Base-by-base conservation (phyloP, 106 monocot species). In the Dendrobium huoshanense region DNA sequence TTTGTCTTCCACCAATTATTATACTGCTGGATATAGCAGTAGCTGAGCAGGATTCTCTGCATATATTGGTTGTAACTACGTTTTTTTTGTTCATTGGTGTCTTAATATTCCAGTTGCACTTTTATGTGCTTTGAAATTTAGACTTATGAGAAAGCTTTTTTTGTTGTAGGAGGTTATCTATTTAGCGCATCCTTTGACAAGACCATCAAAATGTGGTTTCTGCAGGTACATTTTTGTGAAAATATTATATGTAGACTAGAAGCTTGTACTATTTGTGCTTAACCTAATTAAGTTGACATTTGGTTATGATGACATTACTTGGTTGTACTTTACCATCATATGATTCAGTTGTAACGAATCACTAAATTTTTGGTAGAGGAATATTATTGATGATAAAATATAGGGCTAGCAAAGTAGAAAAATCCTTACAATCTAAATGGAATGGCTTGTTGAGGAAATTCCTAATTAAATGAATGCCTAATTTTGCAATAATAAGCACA, bases 101-200 rank as follows among this genome's bases (percentile, higher is more conserved):
- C 70, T 70, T 70, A 4, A 70, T 70, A 13, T 16, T 70, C 40
- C 2, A 43, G 43, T 2, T 44, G 41, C 43, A 74, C 43, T 20
- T 37, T 74, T 74, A 74, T 74, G 5, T 70, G 70, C 37, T 33
- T 70, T 33, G 37, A 70, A 11, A 13, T 40, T 73, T 41, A 25
- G 41, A 19, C 8, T 74, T 74, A 44, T 29, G 44, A 42, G 43
- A n/a, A 74, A 44, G 2, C 15, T 20, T 74, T 41, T 74, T 74
- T 74, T 78, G 74, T 80, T 94, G 88, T 74, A 99, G 99, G 95
- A 16, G 95, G 91, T 18, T 93, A 88, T 87, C 84, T 99, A 31
- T 88, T 93, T 79, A 99, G 95, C 82, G 89, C 90, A 70, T 99
- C 99, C 48, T 91, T 85, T 83, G 95, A 99, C 73, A 99, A 95